phyloP scores from a whole-genome alignment of 2,329 filamentous ascomycete species.

The Phoma sp. region DNA sequence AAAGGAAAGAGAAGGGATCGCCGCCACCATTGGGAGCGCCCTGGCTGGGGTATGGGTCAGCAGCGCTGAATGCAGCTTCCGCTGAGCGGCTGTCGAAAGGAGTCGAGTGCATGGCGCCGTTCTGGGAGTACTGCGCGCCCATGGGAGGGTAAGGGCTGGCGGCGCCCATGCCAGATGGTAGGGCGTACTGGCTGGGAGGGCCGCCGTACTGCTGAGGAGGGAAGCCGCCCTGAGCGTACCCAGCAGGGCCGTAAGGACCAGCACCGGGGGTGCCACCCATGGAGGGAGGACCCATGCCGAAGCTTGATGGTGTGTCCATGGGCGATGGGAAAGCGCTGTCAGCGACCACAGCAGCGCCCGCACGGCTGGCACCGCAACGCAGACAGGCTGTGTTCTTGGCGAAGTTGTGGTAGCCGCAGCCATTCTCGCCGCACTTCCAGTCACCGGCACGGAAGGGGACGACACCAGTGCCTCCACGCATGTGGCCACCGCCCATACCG shows the following conservation, averaged over 20 bases:
- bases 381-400: conserved; percentile 99
- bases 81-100: conserved; percentile 93
- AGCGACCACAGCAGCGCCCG: conserved; percentile 90
- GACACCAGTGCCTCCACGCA: conserved; percentile 77
- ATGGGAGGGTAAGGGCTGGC: conserved; percentile 82
- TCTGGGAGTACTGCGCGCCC: conserved; percentile 75
- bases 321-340: conserved; percentile 90
- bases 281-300: conserved; percentile 84
- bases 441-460: conserved; percentile 98
- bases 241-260: conserved; percentile 74
- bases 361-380: conserved; percentile 92
- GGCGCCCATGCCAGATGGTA: conserved; percentile 84
- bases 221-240: conserved; percentile 68
- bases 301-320: conserved; percentile 84
- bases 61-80: conserved; percentile 91
- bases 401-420: conserved; percentile 98
- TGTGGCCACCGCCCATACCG: conserved; percentile 60
- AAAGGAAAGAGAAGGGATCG: conserved; percentile 83
- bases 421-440: conserved; percentile 98
- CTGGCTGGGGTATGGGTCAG: conserved; percentile 79
- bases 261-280: conserved; percentile 76
- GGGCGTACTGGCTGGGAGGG: conserved; percentile 84
- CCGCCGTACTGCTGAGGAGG: conserved; percentile 82
- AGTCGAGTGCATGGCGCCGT: conserved; percentile 78
- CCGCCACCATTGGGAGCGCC: conserved; percentile 72